phyloP scores from a whole-genome alignment of 306 rosid species.

The Sphenostylis stenocarpa region DNA sequence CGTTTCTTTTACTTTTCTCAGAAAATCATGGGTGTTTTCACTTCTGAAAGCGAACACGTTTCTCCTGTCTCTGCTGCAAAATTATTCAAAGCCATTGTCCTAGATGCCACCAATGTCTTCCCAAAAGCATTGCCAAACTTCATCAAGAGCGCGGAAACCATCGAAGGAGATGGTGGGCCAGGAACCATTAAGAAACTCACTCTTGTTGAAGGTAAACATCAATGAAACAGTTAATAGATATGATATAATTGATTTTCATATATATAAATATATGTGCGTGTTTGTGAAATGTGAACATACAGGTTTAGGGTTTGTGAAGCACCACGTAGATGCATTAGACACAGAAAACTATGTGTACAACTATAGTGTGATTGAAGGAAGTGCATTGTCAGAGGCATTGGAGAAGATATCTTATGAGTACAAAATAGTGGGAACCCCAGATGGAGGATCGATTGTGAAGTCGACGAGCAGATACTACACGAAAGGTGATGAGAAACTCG shows the following conservation, averaged over 20 bases:
- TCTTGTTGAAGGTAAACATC: conserved; percentile 29
- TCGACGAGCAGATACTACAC: conserved; percentile 39
- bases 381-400: conserved; percentile 27
- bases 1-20: too few species aligned
- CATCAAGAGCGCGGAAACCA: conserved; percentile 16
- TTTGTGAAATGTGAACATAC: neutral
- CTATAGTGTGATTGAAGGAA: conserved; percentile 50
- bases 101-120: conserved; percentile 31
- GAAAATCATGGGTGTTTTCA: conserved; percentile 44
- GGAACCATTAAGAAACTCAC: conserved; percentile 49
- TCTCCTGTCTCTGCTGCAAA: conserved; percentile 34
- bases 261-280: too few species aligned
- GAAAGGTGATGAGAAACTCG: conserved; percentile 28
- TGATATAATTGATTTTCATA: too few species aligned
- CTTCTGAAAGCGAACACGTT: conserved; percentile 25
- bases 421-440: conserved; percentile 30
- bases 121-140: conserved; percentile 36
- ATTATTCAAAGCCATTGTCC: conserved; percentile 45
- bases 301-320: conserved; percentile 47
- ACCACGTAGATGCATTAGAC: conserved; percentile 45
- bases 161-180: conserved; percentile 55
- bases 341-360: conserved; percentile 31
- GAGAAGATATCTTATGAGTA: conserved; percentile 46
- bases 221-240: too few species aligned
- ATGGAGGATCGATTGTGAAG: conserved; percentile 52